Conservation (phyloP, 2,329 filamentous ascomycete species). For the Cyphellophora europaea region DNA sequence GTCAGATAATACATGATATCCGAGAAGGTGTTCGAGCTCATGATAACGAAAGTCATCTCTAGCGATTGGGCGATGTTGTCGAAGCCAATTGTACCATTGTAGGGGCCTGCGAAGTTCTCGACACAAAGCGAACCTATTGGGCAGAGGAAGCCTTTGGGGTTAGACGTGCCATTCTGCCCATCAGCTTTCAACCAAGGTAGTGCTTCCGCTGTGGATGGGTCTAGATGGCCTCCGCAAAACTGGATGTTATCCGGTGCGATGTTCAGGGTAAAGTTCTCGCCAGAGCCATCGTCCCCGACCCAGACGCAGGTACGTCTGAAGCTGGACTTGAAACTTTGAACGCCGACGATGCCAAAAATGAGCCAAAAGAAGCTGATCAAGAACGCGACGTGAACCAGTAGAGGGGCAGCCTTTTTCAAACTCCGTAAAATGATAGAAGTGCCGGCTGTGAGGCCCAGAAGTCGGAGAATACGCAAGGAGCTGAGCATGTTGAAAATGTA, state of each 20-base stretch:
- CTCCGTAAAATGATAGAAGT: conserved; percentile 94
- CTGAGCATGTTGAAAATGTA: conserved; percentile 96
- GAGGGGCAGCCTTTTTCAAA: conserved; percentile 86
- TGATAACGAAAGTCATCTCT: conserved; percentile 93
- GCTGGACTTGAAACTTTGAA: conserved; percentile 91
- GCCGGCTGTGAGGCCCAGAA: conserved; percentile 86
- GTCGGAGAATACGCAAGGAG: conserved; percentile 80
- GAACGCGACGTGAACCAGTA: conserved; percentile 87
- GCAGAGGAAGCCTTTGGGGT: conserved; percentile 78
- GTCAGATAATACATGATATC: conserved; percentile 91
- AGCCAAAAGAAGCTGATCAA: conserved; percentile 97
- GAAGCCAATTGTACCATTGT: conserved; percentile 79
- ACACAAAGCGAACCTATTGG: conserved; percentile 76
- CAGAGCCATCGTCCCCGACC: conserved; percentile 49
- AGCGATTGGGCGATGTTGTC: conserved; percentile 89
- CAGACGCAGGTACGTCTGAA: conserved; percentile 69
- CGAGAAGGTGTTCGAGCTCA: conserved; percentile 95
- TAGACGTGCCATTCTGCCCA: conserved; percentile 40
- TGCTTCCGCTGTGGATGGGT: conserved; percentile 46
- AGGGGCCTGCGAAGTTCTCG: conserved; percentile 62
- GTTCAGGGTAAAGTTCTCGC: conserved; percentile 31
- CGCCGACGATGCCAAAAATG: conserved; percentile 88
- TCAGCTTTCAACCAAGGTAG: conserved; percentile 60
- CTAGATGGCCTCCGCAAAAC: conserved; percentile 78
- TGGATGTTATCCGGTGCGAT: conserved; percentile 52